Evolutionary conservation across 2,329 filamentous ascomycete genomes (phyloP).

Genomic region (Fusarium protoensiforme): DNA sequence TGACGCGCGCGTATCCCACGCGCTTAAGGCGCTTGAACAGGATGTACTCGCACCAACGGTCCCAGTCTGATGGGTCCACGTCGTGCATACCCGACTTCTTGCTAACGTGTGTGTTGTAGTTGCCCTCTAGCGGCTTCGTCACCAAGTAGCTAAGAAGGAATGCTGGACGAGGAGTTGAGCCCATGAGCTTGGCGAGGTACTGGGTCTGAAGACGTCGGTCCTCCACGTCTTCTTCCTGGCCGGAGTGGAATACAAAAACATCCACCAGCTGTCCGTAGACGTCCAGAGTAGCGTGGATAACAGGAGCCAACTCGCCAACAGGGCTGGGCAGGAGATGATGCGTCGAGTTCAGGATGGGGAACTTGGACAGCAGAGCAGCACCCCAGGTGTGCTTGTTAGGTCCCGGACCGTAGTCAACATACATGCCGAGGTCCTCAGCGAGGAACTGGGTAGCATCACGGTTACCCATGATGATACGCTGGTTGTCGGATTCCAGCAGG

Average conservation of each 20-base stretch:
- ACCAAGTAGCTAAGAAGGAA: constrained; percentile 94
- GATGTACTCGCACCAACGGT: constrained; percentile 99
- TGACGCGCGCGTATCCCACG: constrained; percentile 90
- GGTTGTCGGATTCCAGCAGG: constrained; percentile 91
- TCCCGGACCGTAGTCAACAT: constrained; percentile 95
- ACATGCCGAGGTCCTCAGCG: constrained; percentile 97
- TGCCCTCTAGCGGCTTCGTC: constrained; percentile 88
- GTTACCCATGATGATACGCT: constrained; percentile 99
- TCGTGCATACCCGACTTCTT: constrained; percentile 91
- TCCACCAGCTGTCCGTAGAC: constrained; percentile 91
- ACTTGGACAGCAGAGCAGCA: constrained; percentile 91
- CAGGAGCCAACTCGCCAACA: constrained; percentile 92
- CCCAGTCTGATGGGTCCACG: constrained; percentile 92
- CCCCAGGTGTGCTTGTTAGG: constrained; percentile 99
- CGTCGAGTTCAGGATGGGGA: constrained; percentile 96
- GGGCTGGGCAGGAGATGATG: constrained; percentile 95
- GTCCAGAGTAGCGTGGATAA: constrained; percentile 95
- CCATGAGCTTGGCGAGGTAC: constrained; percentile 91
- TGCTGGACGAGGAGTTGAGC: constrained; percentile 79
- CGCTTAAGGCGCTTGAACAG: constrained; percentile 89
- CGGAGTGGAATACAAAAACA: constrained; percentile 98
- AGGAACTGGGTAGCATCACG: constrained; percentile 95
- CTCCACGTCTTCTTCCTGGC: constrained; percentile 95
- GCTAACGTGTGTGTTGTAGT: constrained; percentile 96
- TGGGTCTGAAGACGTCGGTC: constrained; percentile 87